Percentiles rank a stretch among this genome's conserved stretches.
Evolutionary conservation across 177 flowering plant species (phyloP).

Genomic region (Vitis hybrid): DNA sequence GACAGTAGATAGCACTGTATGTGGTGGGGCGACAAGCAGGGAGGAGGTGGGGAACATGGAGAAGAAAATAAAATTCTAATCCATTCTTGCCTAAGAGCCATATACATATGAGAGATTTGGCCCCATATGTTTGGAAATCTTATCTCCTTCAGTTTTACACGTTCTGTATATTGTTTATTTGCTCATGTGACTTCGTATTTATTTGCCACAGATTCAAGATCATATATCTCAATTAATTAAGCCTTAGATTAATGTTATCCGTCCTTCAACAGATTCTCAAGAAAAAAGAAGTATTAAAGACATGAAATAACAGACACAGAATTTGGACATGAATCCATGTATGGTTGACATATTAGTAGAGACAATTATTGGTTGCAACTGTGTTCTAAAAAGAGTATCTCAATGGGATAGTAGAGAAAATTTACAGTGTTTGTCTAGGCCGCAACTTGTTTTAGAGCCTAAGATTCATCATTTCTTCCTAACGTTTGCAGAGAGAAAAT

Average conservation of each 20-base stretch:
- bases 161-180: not conserved
- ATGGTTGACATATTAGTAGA: no score
- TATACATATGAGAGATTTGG: not conserved
- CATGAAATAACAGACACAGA: no score
- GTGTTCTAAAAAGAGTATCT: no score
- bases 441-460: no score
- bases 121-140: not conserved
- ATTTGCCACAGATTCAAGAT: not conserved
- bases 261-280: not conserved
- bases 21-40: not conserved
- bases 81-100: not conserved
- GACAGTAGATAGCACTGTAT: not conserved
- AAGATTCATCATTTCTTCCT: no score
- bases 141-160: not conserved
- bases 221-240: not conserved
- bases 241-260: no score
- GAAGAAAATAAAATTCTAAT: not conserved
- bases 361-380: no score
- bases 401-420: no score
- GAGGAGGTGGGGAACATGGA: not conserved
- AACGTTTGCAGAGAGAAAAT: no score
- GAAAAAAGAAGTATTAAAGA: not conserved
- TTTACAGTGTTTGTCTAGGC: no score
- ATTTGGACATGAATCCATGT: no score
- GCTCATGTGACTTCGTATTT: no score